Conservation (phyloP, 2,329 filamentous ascomycete genomes). For the Botrytis fabae region DNA sequence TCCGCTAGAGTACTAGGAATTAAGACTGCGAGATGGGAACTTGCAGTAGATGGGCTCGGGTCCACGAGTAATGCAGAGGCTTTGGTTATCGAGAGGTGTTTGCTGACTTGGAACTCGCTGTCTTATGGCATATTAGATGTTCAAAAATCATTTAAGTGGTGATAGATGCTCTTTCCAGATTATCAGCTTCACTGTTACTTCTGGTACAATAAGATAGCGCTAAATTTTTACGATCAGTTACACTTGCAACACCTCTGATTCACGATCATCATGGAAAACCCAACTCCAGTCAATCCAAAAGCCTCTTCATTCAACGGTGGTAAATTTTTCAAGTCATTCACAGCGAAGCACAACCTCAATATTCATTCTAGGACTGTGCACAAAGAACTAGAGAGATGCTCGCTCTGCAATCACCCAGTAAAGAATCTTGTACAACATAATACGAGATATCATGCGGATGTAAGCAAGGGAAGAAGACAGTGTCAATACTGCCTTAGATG, state of each 20-base stretch:
- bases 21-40: background rate
- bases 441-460: background rate
- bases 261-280: background rate
- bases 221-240: no score
- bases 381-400: background rate
- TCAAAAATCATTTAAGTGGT: background rate
- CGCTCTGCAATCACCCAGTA: background rate
- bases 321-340: background rate
- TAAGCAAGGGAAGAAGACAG: background rate
- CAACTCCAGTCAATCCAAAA: background rate
- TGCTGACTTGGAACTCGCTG: background rate
- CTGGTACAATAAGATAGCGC: background rate
- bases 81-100: background rate
- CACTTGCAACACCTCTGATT: background rate
- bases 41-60: background rate
- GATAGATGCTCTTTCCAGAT: background rate
- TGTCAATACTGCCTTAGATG: background rate
- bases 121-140: background rate
- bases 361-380: background rate
- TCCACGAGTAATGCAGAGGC: background rate
- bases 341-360: no score
- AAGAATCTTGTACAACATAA: background rate
- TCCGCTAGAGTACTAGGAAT: background rate
- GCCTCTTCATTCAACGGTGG: background rate
- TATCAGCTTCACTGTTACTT: background rate